Base-by-base conservation (phyloP, 2,329 filamentous ascomycete species). In the Ceratocystis cacaofunesta region DNA sequence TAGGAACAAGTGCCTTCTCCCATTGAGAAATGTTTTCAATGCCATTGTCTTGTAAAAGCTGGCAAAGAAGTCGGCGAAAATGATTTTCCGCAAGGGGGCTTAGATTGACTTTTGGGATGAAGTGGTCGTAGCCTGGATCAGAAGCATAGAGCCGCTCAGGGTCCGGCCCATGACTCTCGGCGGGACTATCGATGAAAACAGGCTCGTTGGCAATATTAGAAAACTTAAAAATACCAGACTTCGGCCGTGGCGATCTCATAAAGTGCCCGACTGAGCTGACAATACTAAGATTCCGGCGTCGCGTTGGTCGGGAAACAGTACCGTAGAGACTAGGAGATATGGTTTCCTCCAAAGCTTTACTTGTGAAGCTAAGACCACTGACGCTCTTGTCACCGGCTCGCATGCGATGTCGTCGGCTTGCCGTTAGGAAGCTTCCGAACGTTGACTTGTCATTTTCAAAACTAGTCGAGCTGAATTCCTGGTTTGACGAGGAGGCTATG, bases 1-100 rank as follows among this genome's bases (percentile, higher is more conserved):
- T 95, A 0, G 94, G 94, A 62, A 96, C 82, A 12, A 99, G 78
- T 0, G 92, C 90, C 69, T 86, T 92, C 72, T 96, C 89, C 94
- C 94, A 99, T 32, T 87, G 87, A 1, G 82, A 78, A 0, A 85
- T 79, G 70, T 89, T 87, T 12, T 87, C 82, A 28, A 99, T 84
- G 2, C 82, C 79, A 1, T 85, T 83, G 73, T 96, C 92, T 68
- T 86, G 80, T 1, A 99, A 76, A 44, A 97, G 80, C 73, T 99
- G 94, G 50, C 84, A 85, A 17, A 99, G 79, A 3, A 99, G 81
- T 71, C 86, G 89, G 69, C 88, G 87, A 22, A 97, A 90, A 77
- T 99, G 94, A 69, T 89, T 85, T 67, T 96, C 76, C 72, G 94
- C 96, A 5, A 90, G 89, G 68, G 85, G 83, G 69, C 96, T 96